Percentiles rank a stretch among this genome's conserved stretches.
Evolutionary conservation across 305 asterid genomes (phyloP).

Genomic region (Fraxinus sp.): DNA sequence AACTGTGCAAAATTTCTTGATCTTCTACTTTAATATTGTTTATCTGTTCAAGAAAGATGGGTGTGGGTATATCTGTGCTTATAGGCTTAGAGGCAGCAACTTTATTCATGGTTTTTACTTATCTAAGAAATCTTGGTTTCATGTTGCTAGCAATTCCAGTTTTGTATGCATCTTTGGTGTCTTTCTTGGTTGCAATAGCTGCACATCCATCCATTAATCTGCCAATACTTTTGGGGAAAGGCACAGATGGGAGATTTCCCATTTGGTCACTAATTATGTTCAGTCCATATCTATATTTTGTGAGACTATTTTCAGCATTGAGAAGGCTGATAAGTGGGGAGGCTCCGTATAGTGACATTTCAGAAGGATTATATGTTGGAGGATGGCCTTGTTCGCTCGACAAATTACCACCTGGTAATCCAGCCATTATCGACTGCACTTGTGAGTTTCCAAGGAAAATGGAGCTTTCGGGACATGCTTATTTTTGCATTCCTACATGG

Average conservation of each 20-base stretch:
- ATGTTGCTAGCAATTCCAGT: constrained; percentile 55
- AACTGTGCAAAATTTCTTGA: background rate
- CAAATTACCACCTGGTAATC: constrained; percentile 78
- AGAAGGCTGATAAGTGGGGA: constrained; percentile 72
- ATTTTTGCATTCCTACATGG: constrained; percentile 84
- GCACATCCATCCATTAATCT: constrained; percentile 76
- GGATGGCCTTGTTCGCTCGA: constrained; percentile 83
- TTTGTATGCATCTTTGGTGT: constrained; percentile 61
- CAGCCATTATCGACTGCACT: constrained; percentile 85
- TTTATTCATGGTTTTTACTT: constrained; percentile 47
- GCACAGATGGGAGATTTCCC: constrained; percentile 80
- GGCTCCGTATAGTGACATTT: constrained; percentile 65
- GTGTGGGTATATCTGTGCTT: constrained; percentile 68
- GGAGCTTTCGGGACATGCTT: constrained; percentile 57
- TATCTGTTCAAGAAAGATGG: constrained; percentile 42
- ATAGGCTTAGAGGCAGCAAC: constrained; percentile 66
- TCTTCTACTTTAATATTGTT: background rate
- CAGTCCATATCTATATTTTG: constrained; percentile 79
- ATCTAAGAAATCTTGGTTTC: constrained; percentile 47
- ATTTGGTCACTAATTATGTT: constrained; percentile 67
- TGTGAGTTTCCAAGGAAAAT: constrained; percentile 84
- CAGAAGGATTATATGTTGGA: constrained; percentile 74
- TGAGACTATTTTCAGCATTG: constrained; percentile 61
- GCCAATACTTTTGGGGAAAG: constrained; percentile 74
- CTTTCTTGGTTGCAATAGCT: constrained; percentile 68